Percentiles rank a stretch among this genome's conserved stretches.
These are phyloP conservation scores for Cordyceps pruinosa DNA, from an alignment of 2,329 filamentous ascomycete species.

Conservation along the genomic window DNA sequence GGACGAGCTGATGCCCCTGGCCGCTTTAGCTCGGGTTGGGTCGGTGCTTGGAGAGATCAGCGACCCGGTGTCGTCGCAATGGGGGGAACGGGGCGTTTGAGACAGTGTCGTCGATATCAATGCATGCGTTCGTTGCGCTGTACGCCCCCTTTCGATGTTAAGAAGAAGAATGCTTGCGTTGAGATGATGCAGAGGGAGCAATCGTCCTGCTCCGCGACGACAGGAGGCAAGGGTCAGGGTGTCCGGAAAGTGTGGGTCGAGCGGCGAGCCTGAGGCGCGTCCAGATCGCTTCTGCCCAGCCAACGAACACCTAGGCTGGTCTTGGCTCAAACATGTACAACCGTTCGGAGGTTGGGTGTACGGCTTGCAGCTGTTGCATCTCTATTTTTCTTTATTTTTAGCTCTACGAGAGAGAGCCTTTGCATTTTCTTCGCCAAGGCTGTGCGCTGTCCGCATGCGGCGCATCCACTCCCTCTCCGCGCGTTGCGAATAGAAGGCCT, in stretches of 20 bases:
- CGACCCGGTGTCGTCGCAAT: neutral
- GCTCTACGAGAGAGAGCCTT: neutral
- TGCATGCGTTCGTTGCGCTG: neutral
- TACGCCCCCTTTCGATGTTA: neutral
- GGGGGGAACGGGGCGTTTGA: neutral
- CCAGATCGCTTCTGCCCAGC: neutral
- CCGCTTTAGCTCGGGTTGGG: conserved; percentile 2
- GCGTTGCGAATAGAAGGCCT: no score
- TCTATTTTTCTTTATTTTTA: no score
- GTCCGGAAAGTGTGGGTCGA: conserved; percentile 8
- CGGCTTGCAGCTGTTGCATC: neutral
- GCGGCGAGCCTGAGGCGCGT: neutral
- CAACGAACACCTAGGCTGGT: neutral
- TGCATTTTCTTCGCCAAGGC: neutral
- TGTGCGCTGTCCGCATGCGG: neutral
- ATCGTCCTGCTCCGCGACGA: neutral
- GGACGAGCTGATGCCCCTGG: conserved; percentile 1
- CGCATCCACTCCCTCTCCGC: no score
- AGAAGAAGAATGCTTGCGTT: neutral
- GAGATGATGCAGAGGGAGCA: conserved; percentile 4
- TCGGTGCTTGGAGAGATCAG: neutral
- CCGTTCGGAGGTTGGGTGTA: neutral
- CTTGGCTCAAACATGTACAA: neutral
- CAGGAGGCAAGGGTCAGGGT: conserved; percentile 3
- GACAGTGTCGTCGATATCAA: neutral